Base-by-base conservation (phyloP, 495 filamentous ascomycete species). In the Penicillium lividum region DNA sequence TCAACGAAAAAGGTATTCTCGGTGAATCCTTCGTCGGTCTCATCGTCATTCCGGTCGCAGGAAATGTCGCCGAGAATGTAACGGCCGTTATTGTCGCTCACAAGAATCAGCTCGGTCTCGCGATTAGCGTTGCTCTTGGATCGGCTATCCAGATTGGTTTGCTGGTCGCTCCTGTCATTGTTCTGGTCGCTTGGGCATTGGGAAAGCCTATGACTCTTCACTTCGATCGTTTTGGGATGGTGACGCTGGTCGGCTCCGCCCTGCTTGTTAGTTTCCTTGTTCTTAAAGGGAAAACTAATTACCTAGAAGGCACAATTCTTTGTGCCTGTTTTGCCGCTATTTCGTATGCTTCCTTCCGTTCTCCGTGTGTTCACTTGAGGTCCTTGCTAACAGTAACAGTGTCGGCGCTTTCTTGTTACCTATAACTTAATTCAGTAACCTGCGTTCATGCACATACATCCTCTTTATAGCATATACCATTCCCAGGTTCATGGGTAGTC, bases 71-170 rank as follows among this genome's bases (percentile, higher is more conserved):
- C 0, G 92, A 96, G 77, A 91, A 96, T 76, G 89, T 94, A 5
- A 96, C 91, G 1, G 90, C 92, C 1, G 89, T 96, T 29, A 89
- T 85, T 27, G 91, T 96, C 9, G 92, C 92, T 7, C 81, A 82
- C 60, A 97, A 95, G 78, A 95, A 96, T 75, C 96, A 97, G 78
- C 94, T 96, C 90, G 92, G 96, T 77, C 78, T 96, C 25, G 88
- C 92, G 0, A 95, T 97, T 60, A 91, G 90, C 62, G 90, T 96
- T 33, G 91, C 92, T 3, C 85, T 96, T 18, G 92, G 92, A 11
- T 89, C 84, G 43, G 91, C 87, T 58, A 95, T 97, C 66, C 92
- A 96, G 72, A 80, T 80, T 30, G 74, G 74, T 73, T 65, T 97
- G 52, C 95, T 97, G 72, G 81, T 97, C 42, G 96, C 92, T 3